These are phyloP conservation scores for Sordariomycetes sp. DNA, from an alignment of 2,329 filamentous ascomycete species.

Conservation along the genomic window DNA sequence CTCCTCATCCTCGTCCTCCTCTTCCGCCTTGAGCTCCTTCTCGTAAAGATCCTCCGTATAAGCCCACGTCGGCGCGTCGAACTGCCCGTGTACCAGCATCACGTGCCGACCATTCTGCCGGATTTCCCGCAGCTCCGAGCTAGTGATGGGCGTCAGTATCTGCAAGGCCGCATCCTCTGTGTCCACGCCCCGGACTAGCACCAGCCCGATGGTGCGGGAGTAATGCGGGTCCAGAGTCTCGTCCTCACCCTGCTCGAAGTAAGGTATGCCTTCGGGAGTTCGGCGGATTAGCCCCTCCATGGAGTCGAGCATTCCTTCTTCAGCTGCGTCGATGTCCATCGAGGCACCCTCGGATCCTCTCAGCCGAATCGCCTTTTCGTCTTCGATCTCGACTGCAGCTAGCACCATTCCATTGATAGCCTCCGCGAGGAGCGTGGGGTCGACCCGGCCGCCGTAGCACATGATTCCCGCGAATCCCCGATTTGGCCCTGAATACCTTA, in stretches of 20 bases:
- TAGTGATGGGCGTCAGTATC: conserved; percentile 46
- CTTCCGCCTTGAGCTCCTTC: conserved; percentile 6
- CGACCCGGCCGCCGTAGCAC: conserved; percentile 52
- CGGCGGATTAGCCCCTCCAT: conserved; percentile 13
- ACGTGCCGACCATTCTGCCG: conserved; percentile 30
- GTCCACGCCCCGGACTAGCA: conserved; percentile 59
- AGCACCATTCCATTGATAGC: conserved; percentile 60
- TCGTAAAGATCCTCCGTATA: conserved; percentile 50
- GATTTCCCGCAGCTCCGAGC: conserved; percentile 23
- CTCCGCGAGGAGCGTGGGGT: conserved; percentile 44
- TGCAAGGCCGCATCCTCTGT: conserved; percentile 37
- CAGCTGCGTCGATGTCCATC: conserved; percentile 8
- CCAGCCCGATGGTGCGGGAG: conserved; percentile 49
- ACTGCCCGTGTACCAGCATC: conserved; percentile 53
- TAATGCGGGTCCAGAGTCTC: conserved; percentile 43
- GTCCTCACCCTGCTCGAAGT: conserved; percentile 41
- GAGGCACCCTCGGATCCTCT: conserved; percentile 5
- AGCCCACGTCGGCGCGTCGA: conserved; percentile 57
- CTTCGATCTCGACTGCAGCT: conserved; percentile 50
- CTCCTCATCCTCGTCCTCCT: background rate
- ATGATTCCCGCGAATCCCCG: conserved; percentile 51
- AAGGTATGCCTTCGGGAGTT: conserved; percentile 44
- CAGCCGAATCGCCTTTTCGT: conserved; percentile 30
- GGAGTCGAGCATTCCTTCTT: background rate
- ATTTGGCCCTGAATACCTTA: conserved; percentile 38